These are phyloP conservation scores for Suillus placidus DNA, from an alignment of 768 basidiomycete genomes.

Conservation along the genomic window DNA sequence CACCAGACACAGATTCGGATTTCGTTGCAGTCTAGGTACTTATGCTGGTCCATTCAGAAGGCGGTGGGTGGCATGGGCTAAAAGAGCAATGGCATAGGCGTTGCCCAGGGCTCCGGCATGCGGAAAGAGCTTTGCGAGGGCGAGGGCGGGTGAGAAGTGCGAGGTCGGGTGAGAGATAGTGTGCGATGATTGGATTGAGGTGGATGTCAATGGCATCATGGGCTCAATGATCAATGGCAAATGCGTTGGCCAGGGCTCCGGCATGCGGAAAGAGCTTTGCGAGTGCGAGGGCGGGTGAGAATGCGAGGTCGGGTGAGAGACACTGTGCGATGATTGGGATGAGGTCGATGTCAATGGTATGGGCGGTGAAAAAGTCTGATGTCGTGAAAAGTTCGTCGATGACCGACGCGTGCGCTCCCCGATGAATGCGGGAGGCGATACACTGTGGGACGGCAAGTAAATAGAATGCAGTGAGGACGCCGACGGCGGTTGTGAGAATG, in stretches of 20 bases:
- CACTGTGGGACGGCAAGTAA: not conserved
- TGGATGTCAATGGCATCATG: too few relatives aligned
- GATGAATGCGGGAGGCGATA: not conserved
- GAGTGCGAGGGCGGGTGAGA: not conserved
- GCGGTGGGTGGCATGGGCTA: constrained; percentile 9
- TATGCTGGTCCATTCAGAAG: constrained; percentile 16
- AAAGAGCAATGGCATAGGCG: not conserved
- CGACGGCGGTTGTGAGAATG: constrained; percentile 2
- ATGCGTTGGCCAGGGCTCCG: too few relatives aligned
- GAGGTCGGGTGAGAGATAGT: too few relatives aligned
- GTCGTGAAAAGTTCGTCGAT: constrained; percentile 17
- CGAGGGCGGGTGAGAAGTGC: not conserved
- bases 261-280: too few relatives aligned
- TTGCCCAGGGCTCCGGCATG: constrained; percentile 33
- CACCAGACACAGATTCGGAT: not conserved
- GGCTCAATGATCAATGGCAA: too few relatives aligned
- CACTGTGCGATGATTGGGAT: constrained; percentile 6
- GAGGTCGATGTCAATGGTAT: not conserved
- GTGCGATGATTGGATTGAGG: too few relatives aligned
- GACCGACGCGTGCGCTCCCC: constrained; percentile 12
- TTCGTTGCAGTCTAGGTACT: not conserved
- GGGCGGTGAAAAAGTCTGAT: not conserved
- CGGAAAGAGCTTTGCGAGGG: constrained; percentile 17
- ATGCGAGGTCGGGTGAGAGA: not conserved
- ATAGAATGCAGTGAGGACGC: not conserved